These are phyloP conservation scores for Populus simonii DNA, from an alignment of 345 rosid genomes.

Conservation along the genomic window DNA sequence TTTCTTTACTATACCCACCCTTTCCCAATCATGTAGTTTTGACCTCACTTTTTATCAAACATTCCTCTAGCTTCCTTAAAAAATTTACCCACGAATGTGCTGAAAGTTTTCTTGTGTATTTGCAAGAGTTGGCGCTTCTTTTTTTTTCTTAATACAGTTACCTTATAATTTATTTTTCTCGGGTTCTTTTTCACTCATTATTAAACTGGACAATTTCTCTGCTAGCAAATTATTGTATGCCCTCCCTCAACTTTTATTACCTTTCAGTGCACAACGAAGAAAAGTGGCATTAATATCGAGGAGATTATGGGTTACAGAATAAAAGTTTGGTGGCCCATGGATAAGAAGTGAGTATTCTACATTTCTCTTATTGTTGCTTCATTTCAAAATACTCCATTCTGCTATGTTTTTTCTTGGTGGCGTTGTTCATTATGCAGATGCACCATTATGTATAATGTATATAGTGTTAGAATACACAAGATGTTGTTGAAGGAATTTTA, in stretches of 20 bases:
- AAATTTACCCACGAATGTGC: neutral
- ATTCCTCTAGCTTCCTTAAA: neutral
- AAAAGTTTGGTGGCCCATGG: slow-evolving; percentile 99
- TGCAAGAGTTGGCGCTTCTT: neutral
- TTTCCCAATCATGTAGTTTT: neutral
- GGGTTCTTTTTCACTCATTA: neutral
- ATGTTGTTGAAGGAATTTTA: no score
- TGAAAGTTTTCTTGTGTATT: neutral
- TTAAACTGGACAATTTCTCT: neutral
- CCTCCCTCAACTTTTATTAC: slow-evolving; percentile 16
- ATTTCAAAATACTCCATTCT: neutral
- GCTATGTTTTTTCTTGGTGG: neutral
- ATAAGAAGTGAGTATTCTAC: slow-evolving; percentile 64
- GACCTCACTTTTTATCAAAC: neutral
- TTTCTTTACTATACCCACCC: neutral
- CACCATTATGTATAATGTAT: neutral
- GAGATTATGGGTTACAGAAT: slow-evolving; percentile 81
- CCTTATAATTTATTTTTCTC: neutral
- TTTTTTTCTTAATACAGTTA: neutral
- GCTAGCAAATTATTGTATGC: slow-evolving; percentile 15
- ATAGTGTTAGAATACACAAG: no score
- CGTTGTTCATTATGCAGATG: neutral
- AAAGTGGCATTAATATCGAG: slow-evolving; percentile 46
- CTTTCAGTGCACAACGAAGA: slow-evolving; percentile 62
- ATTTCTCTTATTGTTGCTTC: neutral